Evolutionary conservation across 2,329 filamentous ascomycete genomes (phyloP).

Genomic region (Aspergillus chevalieri): DNA sequence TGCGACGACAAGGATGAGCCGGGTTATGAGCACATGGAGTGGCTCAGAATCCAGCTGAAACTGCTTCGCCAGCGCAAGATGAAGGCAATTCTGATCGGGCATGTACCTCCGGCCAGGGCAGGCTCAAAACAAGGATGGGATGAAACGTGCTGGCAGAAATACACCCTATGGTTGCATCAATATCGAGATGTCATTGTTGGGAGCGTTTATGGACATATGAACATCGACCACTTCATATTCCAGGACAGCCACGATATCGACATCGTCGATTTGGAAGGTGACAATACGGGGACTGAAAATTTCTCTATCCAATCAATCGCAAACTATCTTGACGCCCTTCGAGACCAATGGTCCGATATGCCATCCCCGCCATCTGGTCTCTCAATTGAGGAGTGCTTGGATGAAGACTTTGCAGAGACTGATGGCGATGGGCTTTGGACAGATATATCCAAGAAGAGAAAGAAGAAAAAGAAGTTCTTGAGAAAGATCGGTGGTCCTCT

Average conservation of each 20-base stretch:
- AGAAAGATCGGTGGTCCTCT: conserved; percentile 70
- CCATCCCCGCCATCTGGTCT: conserved; percentile 47
- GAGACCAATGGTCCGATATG: conserved; percentile 70
- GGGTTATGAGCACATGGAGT: conserved; percentile 92
- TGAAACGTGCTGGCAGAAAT: conserved; percentile 97
- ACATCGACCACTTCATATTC: conserved; percentile 93
- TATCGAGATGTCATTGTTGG: conserved; percentile 84
- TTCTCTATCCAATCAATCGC: conserved; percentile 61
- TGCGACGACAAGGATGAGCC: conserved; percentile 74
- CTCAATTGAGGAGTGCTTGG: conserved; percentile 4
- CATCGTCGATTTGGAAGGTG: conserved; percentile 40
- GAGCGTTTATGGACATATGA: conserved; percentile 90
- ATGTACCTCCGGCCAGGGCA: conserved; percentile 86
- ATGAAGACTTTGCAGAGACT: conserved; percentile 5
- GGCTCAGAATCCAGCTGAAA: conserved; percentile 83
- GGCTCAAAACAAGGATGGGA: conserved; percentile 85
- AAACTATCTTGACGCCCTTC: conserved; percentile 73
- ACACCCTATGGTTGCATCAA: conserved; percentile 80
- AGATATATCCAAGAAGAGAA: conserved; percentile 37
- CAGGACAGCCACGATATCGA: conserved; percentile 77
- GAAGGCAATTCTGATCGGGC: conserved; percentile 91
- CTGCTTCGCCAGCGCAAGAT: conserved; percentile 75
- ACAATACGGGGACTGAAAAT: conserved; percentile 30
- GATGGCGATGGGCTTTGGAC: conserved; percentile 18
- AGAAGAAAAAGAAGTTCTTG: conserved; percentile 49